Percentiles rank a stretch among this genome's conserved stretches.
These are phyloP conservation scores for Clarireedia sp. DNA, from an alignment of 2,329 filamentous ascomycete species.

Conservation along the genomic window DNA sequence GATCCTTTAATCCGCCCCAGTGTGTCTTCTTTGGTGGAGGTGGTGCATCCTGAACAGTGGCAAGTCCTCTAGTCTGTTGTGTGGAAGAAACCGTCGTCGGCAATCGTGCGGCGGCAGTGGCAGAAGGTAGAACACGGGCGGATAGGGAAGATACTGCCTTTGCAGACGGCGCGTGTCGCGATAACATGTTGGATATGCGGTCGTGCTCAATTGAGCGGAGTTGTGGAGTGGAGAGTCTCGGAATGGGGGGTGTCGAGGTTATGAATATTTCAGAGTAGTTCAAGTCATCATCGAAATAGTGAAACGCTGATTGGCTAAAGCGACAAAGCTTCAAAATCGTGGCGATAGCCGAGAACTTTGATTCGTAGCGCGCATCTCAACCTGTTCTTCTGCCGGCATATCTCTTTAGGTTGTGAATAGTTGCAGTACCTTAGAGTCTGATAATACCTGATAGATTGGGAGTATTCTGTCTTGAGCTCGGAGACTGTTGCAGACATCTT, in stretches of 20 bases:
- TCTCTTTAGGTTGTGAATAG: neutral
- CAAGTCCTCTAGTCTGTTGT: conserved; percentile 62
- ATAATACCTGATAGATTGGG: neutral
- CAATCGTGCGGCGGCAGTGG: conserved; percentile 23
- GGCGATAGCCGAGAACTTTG: conserved; percentile 9
- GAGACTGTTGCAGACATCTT: neutral
- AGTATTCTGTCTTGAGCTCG: neutral
- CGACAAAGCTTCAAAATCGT: conserved; percentile 3
- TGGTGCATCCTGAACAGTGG: conserved; percentile 68
- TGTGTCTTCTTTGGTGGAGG: conserved; percentile 57
- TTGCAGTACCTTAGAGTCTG: neutral
- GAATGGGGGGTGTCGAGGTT: conserved; percentile 13
- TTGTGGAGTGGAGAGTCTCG: conserved; percentile 6
- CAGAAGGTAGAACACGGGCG: conserved; percentile 25
- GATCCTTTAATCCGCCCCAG: conserved; percentile 85
- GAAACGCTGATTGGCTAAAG: conserved; percentile 9
- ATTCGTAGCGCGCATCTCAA: conserved; percentile 1
- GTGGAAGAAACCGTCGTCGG: conserved; percentile 34
- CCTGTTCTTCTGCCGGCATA: neutral
- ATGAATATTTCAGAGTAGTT: conserved; percentile 9
- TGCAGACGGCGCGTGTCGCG: conserved; percentile 29
- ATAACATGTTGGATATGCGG: conserved; percentile 28
- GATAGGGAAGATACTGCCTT: conserved; percentile 27
- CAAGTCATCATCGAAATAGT: conserved; percentile 19
- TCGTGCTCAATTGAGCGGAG: conserved; percentile 30